A percentile compares a stretch with the other conserved stretches of the same genome.
Evolutionary conservation across 345 rosid species (phyloP).

Genomic region (Eutrema heterophyllum): DNA sequence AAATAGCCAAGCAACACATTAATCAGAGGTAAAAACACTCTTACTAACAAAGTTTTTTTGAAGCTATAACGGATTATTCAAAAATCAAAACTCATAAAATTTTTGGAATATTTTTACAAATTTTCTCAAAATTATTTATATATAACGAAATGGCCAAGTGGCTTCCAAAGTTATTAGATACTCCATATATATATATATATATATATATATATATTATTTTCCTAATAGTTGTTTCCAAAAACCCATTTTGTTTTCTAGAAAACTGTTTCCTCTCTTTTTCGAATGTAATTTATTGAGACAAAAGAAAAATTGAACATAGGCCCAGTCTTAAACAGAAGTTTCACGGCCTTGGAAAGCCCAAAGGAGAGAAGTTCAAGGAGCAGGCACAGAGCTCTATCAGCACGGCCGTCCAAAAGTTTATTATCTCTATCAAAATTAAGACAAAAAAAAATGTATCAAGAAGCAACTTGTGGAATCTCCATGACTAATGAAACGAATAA

Average conservation of each 20-base stretch:
- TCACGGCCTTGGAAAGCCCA: not conserved
- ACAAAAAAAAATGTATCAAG: not conserved
- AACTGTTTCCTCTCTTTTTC: not conserved
- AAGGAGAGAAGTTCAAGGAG: not conserved
- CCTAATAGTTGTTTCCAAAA: not conserved
- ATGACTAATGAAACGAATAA: not conserved
- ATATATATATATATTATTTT: not conserved
- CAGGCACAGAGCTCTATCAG: not conserved
- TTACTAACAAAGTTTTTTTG: too few species aligned
- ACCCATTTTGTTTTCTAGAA: not conserved
- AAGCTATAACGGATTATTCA: too few species aligned
- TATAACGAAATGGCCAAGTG: not conserved
- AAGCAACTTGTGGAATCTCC: not conserved
- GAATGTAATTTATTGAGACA: not conserved
- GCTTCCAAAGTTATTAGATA: not conserved
- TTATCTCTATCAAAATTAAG: not conserved
- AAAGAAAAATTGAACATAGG: not conserved
- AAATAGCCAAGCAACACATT: too few species aligned
- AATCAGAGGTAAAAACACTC: too few species aligned
- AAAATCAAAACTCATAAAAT: too few species aligned
- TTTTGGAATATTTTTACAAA: too few species aligned
- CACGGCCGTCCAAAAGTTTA: not conserved
- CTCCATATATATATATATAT: too few species aligned
- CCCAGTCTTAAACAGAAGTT: not conserved
- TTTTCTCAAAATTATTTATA: not conserved